These are phyloP conservation scores for Exobasidium rhododendri DNA, from an alignment of 1,284 basidiomycete genomes.

Conservation along the genomic window DNA sequence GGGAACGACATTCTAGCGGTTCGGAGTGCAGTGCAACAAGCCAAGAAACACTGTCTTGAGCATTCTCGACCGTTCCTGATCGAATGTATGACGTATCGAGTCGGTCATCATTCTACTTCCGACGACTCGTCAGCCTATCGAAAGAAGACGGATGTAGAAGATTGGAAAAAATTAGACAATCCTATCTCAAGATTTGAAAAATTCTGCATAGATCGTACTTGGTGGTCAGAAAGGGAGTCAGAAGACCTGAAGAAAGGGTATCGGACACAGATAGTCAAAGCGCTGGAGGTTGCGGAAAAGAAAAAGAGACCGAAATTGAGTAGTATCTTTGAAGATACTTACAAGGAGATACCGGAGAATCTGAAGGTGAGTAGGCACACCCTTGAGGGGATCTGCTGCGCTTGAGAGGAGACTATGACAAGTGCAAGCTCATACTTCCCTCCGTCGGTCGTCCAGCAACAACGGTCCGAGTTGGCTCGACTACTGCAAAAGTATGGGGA, in stretches of 20 bases:
- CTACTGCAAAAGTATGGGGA: slow-evolving; percentile 79
- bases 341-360: slow-evolving; percentile 59
- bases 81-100: slow-evolving; percentile 63
- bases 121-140: slow-evolving; percentile 87
- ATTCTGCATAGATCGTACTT: slow-evolving; percentile 70
- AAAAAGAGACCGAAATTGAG: slow-evolving; percentile 68
- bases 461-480: slow-evolving; percentile 71
- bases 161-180: slow-evolving; percentile 62
- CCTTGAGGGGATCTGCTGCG: background rate
- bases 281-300: slow-evolving; percentile 74
- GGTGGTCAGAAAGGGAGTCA: slow-evolving; percentile 80
- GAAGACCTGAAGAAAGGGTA: slow-evolving; percentile 68
- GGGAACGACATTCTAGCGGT: slow-evolving; percentile 92
- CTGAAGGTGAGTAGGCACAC: slow-evolving; percentile 55
- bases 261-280: slow-evolving; percentile 70
- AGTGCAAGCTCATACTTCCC: background rate
- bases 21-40: slow-evolving; percentile 74
- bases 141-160: slow-evolving; percentile 18
- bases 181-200: slow-evolving; percentile 78
- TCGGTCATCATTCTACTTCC: slow-evolving; percentile 92
- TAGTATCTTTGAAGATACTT: slow-evolving; percentile 83
- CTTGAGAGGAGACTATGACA: background rate
- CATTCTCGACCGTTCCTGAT: slow-evolving; percentile 74
- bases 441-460: slow-evolving; percentile 61
- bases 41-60: slow-evolving; percentile 70